These are phyloP conservation scores for Metschnikowia hibisci DNA, from an alignment of 805 yeast genomes.

Conservation along the genomic window DNA sequence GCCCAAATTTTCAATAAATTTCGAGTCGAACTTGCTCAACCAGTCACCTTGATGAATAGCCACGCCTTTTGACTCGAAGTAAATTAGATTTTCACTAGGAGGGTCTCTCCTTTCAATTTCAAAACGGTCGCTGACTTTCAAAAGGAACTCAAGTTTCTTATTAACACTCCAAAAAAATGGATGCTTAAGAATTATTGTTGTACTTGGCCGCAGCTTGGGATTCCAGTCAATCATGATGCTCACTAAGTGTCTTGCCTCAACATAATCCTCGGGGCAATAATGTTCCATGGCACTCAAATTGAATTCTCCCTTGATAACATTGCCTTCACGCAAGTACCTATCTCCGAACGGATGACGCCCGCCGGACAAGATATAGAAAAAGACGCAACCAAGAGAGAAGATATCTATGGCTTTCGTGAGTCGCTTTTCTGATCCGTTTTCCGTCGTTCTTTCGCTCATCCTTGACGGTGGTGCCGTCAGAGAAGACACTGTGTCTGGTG, in stretches of 20 bases:
- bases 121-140: slow-evolving; percentile 86
- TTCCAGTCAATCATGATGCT: slow-evolving; percentile 63
- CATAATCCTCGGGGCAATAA: slow-evolving; percentile 39
- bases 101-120: slow-evolving; percentile 83
- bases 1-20: slow-evolving; percentile 78
- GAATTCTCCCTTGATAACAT: slow-evolving; percentile 68
- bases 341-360: slow-evolving; percentile 97
- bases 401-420: slow-evolving; percentile 89
- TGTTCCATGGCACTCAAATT: slow-evolving; percentile 45
- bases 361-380: slow-evolving; percentile 74
- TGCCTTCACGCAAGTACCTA: slow-evolving; percentile 79
- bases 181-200: slow-evolving; percentile 64
- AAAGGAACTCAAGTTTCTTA: slow-evolving; percentile 74
- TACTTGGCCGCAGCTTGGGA: slow-evolving; percentile 70
- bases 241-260: slow-evolving; percentile 73
- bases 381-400: slow-evolving; percentile 92
- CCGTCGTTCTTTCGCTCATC: slow-evolving; percentile 1
- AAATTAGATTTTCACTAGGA: slow-evolving; percentile 54
- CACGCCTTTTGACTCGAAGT: slow-evolving; percentile 48
- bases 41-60: slow-evolving; percentile 58
- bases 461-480: slow-evolving; percentile 18
- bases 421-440: slow-evolving; percentile 49
- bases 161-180: slow-evolving; percentile 83
- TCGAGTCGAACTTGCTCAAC: slow-evolving; percentile 68
- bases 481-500: slow-evolving; percentile 36